Base-by-base conservation (phyloP, 2,329 filamentous ascomycete genomes). In the Fusarium temperatum region DNA sequence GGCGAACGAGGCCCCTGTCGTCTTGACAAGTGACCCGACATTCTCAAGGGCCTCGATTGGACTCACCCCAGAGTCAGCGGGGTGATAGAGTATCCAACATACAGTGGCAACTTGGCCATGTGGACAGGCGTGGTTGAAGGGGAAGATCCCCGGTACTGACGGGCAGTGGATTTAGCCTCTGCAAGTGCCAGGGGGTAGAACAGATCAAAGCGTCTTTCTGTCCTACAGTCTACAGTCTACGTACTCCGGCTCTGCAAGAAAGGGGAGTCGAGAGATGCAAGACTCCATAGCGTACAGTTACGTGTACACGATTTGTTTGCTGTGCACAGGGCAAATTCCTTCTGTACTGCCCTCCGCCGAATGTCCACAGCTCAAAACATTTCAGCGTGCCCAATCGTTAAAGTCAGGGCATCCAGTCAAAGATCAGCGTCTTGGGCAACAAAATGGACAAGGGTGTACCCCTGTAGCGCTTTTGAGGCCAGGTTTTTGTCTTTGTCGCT, bases 111-210 rank as follows among this genome's bases (percentile, higher is more conserved):
- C 45, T 59, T 48, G 71, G 61, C 59, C 72, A 75, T 69, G 72
- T 74, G 72, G 72, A 74, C 62, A 45, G 64, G 72, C 41, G 59
- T 74, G 72, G 72, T 75, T 75, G 72, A 71, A 69, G 58, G 72
- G 66, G 24, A 66, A 53, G 42, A 32, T 56, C 60, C 66, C 72
- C 56, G 59, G 55, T 26, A 48, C 38, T 55, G 47, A 71, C 66
- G 59, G 64, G 55, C 60, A 61, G 61, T 71, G 61, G 60, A 11
- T 30, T 30, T 44, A 57, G 35, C 28, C 50, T 69, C 67, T 69
- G 72, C 63, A 73, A 66, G 56, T 59, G 32, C 56, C 56, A 50
- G 41, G 67, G 67, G 55, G 63, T 2, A 55, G 60, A 39, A 60
- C 28, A 66, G 54, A 67, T 56, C 41, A 42, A 56, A 42, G 39